phyloP scores from a whole-genome alignment of 176 grass and related monocot genomes.

The Puya raimondii region DNA sequence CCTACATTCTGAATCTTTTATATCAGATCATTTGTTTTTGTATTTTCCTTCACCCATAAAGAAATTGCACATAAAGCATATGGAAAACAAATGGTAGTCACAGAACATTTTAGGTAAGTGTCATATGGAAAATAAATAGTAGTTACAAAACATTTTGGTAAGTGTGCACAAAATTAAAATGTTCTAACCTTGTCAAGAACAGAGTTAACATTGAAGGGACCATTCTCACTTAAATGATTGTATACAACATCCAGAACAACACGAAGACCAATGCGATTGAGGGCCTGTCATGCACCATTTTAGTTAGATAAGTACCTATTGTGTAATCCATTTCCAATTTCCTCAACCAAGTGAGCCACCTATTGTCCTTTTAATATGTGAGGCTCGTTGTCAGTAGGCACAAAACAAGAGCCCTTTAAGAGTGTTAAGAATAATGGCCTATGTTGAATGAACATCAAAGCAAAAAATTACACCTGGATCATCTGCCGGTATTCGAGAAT shows the following conservation, averaged over 20 bases:
- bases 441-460: slow-evolving; percentile 6
- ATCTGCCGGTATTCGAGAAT: slow-evolving; percentile 81
- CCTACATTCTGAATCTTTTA: no score
- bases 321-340: background rate
- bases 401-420: no score
- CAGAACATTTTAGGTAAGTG: no score
- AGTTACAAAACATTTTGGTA: background rate
- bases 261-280: slow-evolving; percentile 63
- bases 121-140: no score
- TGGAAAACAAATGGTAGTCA: no score
- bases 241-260: slow-evolving; percentile 91
- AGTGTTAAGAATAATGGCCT: no score
- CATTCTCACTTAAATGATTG: slow-evolving; percentile 82
- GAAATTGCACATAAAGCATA: no score
- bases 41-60: no score
- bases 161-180: slow-evolving; percentile 8
- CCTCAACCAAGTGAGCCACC: background rate
- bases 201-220: slow-evolving; percentile 49
- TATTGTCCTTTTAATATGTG: background rate
- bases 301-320: slow-evolving; percentile 3
- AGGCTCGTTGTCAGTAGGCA: no score
- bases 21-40: no score
- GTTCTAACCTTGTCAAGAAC: slow-evolving; percentile 76
- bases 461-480: slow-evolving; percentile 55
- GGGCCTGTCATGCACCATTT: slow-evolving; percentile 44